Percentiles rank a stretch among this genome's conserved stretches.
phyloP scores from a whole-genome alignment of 106 monocot species.

The Chionographis japonica region DNA sequence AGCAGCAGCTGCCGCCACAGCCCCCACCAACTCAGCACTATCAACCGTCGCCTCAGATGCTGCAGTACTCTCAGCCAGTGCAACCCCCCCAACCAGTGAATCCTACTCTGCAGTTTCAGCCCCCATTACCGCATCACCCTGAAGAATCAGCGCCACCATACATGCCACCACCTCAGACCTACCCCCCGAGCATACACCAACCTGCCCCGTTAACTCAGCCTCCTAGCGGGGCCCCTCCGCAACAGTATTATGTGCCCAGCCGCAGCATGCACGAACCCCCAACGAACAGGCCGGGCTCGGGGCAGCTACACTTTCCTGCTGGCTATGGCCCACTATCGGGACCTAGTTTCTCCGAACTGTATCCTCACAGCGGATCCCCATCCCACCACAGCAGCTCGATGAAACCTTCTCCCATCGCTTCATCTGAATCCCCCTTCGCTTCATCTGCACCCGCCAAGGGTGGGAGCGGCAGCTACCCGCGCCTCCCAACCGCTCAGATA shows the following conservation, averaged over 20 bases:
- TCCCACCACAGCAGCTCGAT: slow-evolving; percentile 37
- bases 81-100: slow-evolving; percentile 25
- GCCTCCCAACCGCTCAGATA: slow-evolving; percentile 49
- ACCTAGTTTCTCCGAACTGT: slow-evolving; percentile 37
- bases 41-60: slow-evolving; percentile 29
- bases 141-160: slow-evolving; percentile 40
- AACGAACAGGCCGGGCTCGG: slow-evolving; percentile 27
- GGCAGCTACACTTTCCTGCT: slow-evolving; percentile 23
- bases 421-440: slow-evolving; percentile 17
- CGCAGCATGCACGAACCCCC: slow-evolving; percentile 38
- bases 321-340: slow-evolving; percentile 32
- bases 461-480: slow-evolving; percentile 30
- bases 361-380: slow-evolving; percentile 46
- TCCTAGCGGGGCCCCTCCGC: slow-evolving; percentile 21
- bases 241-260: slow-evolving; percentile 41
- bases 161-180: slow-evolving; percentile 32
- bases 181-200: slow-evolving; percentile 28
- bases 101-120: slow-evolving; percentile 21
- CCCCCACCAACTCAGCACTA: slow-evolving; percentile 24
- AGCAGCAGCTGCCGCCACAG: slow-evolving; percentile 6
- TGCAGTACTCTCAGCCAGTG: slow-evolving; percentile 43
- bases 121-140: slow-evolving; percentile 30
- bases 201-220: slow-evolving; percentile 26
- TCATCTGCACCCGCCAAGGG: slow-evolving; percentile 25
- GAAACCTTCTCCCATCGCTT: slow-evolving; percentile 32